Conservation (phyloP, 331 rosid species). For the Arachis monticola region DNA sequence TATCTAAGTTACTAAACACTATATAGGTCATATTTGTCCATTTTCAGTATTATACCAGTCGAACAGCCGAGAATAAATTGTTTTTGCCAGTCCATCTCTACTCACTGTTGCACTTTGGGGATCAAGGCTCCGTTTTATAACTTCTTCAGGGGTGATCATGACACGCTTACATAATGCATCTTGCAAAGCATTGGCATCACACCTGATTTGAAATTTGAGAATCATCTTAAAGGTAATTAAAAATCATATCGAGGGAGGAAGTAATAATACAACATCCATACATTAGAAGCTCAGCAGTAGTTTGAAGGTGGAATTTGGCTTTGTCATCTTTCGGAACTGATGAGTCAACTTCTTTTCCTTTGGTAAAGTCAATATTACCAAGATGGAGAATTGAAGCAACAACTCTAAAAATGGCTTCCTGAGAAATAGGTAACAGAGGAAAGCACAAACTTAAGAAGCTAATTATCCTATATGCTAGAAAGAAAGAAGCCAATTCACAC, state of each 20-base stretch:
- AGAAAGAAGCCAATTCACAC: conserved; percentile 37
- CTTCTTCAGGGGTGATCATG: conserved; percentile 99
- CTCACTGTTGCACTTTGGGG: conserved; percentile 91
- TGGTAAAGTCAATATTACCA: conserved; percentile 76
- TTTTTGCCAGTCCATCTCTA: conserved; percentile 95
- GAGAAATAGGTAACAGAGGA: conserved; percentile 30
- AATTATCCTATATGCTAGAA: conserved; percentile 35
- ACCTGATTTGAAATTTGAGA: conserved; percentile 59
- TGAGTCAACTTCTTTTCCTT: conserved; percentile 89
- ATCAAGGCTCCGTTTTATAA: conserved; percentile 92
- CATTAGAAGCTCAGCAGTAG: conserved; percentile 94
- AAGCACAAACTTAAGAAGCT: conserved; percentile 41
- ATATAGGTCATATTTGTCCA: conserved; percentile 26
- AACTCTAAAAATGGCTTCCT: conserved; percentile 99
- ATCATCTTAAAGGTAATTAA: conserved; percentile 36
- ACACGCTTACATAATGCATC: conserved; percentile 99
- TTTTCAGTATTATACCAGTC: conserved; percentile 75
- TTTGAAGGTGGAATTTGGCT: conserved; percentile 87
- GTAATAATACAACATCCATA: conserved; percentile 41
- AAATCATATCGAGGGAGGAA: conserved; percentile 29
- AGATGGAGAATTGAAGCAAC: conserved; percentile 95
- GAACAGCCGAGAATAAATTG: conserved; percentile 89
- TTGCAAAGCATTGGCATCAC: conserved; percentile 75
- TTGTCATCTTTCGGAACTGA: conserved; percentile 90
- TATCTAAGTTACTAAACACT: conserved; percentile 14